phyloP scores from a whole-genome alignment of 2,329 filamentous ascomycete genomes.

The Verticillium klebahnii region DNA sequence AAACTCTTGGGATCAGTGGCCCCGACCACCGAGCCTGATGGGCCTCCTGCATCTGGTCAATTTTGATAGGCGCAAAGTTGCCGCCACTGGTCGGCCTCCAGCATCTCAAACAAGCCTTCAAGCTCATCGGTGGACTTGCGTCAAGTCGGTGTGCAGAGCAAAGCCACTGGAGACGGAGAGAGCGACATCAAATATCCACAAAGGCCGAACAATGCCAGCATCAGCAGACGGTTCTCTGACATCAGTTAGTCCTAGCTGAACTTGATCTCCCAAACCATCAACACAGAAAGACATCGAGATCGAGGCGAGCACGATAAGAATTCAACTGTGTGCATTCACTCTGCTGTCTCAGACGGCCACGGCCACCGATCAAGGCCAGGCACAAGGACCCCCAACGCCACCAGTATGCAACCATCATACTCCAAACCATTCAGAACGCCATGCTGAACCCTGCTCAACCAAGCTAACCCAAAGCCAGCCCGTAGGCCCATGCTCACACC shows the following conservation, averaged over 20 bases:
- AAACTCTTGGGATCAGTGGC: too few species aligned
- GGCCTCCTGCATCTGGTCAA: background rate
- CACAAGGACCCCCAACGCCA: background rate
- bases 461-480: background rate
- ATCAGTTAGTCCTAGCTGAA: background rate
- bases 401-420: background rate
- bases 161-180: too few species aligned
- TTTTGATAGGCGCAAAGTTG: background rate
- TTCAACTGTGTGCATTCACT: background rate
- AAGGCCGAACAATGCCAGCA: too few species aligned
- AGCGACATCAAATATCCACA: too few species aligned
- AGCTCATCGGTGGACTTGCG: background rate
- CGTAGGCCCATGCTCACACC: background rate
- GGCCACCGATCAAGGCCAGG: background rate
- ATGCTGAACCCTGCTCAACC: background rate
- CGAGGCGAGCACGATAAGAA: background rate
- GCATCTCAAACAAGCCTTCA: background rate
- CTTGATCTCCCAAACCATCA: background rate
- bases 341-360: background rate
- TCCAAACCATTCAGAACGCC: background rate
- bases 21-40: background rate
- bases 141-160: too few species aligned
- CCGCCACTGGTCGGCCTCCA: background rate
- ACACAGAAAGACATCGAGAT: too few species aligned
- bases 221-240: too few species aligned